phyloP scores from a whole-genome alignment of 2,329 filamentous ascomycete genomes.

The Ophiostoma perfectum region DNA sequence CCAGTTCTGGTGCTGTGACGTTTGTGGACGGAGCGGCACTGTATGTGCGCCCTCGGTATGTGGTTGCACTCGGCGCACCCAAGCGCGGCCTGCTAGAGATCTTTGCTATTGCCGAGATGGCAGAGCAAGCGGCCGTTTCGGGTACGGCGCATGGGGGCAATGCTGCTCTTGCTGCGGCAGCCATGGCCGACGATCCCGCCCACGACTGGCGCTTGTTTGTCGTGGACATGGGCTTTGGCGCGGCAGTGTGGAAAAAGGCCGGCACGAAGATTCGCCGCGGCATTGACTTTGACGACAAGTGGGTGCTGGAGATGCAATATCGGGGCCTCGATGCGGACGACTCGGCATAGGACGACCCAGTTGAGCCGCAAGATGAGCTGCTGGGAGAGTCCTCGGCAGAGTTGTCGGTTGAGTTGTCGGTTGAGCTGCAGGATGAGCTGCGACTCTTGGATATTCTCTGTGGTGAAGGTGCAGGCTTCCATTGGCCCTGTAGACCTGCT shows the following conservation, averaged over 20 bases:
- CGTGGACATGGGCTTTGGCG: slow-evolving; percentile 79
- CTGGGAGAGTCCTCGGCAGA: not conserved
- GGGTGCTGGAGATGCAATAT: slow-evolving; percentile 67
- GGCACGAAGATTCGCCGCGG: slow-evolving; percentile 75
- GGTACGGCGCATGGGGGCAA: slow-evolving; percentile 31
- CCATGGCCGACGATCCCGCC: slow-evolving; percentile 40
- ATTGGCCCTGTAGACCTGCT: not conserved
- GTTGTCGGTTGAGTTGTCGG: not conserved
- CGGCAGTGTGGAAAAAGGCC: slow-evolving; percentile 78
- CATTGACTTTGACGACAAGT: slow-evolving; percentile 81
- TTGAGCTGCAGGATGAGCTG: too few species aligned
- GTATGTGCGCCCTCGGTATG: slow-evolving; percentile 73
- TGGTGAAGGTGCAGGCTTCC: not conserved
- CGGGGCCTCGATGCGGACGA: slow-evolving; percentile 17
- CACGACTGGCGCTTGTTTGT: slow-evolving; percentile 72
- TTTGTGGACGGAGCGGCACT: slow-evolving; percentile 69
- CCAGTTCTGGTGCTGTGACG: slow-evolving; percentile 62
- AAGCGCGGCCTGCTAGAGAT: slow-evolving; percentile 79
- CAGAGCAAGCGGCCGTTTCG: slow-evolving; percentile 8
- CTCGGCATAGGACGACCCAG: not conserved
- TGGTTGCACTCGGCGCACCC: slow-evolving; percentile 81
- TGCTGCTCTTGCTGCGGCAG: slow-evolving; percentile 33
- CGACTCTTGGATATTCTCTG: too few species aligned
- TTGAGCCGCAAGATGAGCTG: not conserved
- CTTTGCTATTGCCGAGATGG: slow-evolving; percentile 52